A percentile compares a stretch with the other conserved stretches of the same genome.
Evolutionary conservation across 495 filamentous ascomycete genomes (phyloP).

Genomic region (Penicillium atrosanguineum): DNA sequence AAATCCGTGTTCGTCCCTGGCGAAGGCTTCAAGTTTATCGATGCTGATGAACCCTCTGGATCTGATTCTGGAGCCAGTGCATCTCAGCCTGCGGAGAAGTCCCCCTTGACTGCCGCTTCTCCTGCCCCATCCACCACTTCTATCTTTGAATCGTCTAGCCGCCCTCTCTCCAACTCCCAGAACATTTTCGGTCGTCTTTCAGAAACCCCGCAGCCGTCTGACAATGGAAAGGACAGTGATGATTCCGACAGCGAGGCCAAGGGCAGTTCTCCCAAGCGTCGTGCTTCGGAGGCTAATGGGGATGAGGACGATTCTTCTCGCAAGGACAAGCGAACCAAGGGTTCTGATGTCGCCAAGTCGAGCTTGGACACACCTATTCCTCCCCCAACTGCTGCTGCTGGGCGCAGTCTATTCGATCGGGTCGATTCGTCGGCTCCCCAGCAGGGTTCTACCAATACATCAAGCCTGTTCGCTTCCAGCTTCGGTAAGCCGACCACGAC

Average conservation of each 20-base stretch:
- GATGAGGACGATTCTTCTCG: conserved; percentile 23
- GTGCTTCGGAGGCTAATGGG: conserved; percentile 21
- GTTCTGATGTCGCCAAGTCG: conserved; percentile 26
- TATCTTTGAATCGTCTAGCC: conserved; percentile 24
- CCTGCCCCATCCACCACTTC: conserved; percentile 13
- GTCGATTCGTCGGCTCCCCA: conserved; percentile 36
- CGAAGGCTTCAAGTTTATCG: conserved; percentile 39
- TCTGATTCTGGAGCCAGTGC: conserved; percentile 6
- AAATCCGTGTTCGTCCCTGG: conserved; percentile 41
- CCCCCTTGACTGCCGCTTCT: conserved; percentile 8
- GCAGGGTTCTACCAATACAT: conserved; percentile 21
- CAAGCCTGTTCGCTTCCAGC: conserved; percentile 24
- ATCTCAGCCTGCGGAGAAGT: conserved; percentile 14
- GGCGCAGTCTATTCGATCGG: conserved; percentile 59
- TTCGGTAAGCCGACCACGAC: background rate
- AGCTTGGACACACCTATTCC: conserved; percentile 25
- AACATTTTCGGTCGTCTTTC: conserved; percentile 67
- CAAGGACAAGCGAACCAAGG: conserved; percentile 21
- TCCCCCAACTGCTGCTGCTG: conserved; percentile 30
- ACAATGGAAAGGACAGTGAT: conserved; percentile 25
- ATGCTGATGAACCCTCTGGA: conserved; percentile 19
- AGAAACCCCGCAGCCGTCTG: conserved; percentile 38
- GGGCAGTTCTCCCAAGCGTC: conserved; percentile 17
- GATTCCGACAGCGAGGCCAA: conserved; percentile 28
- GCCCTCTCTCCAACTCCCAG: conserved; percentile 28